A percentile compares a stretch with the other conserved stretches of the same genome.
These are phyloP conservation scores for Dothistroma pini DNA, from an alignment of 2,329 filamentous ascomycete species.

Conservation along the genomic window DNA sequence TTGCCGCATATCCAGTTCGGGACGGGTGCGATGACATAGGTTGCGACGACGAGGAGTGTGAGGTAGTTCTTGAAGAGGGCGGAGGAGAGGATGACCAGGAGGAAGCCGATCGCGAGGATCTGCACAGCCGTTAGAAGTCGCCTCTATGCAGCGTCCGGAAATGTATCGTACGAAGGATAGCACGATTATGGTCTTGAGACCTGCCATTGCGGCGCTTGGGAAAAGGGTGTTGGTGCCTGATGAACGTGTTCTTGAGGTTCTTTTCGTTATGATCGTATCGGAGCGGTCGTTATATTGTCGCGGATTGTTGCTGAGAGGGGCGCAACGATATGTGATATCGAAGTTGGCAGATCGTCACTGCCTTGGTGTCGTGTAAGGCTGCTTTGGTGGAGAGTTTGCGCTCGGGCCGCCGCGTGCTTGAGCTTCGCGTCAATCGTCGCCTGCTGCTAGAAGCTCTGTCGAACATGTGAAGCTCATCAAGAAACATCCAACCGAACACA, in stretches of 20 bases:
- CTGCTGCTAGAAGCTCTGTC: not conserved
- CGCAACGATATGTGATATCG: not conserved
- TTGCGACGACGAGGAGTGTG: constrained; percentile 90
- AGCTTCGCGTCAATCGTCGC: constrained; percentile 8
- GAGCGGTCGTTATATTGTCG: not conserved
- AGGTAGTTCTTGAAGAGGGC: constrained; percentile 94
- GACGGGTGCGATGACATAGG: constrained; percentile 87
- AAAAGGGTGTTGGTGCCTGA: constrained; percentile 7
- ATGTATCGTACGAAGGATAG: constrained; percentile 78
- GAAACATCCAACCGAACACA: not conserved
- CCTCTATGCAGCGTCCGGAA: constrained; percentile 1
- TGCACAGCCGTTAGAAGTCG: constrained; percentile 33
- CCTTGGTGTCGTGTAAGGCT: not conserved
- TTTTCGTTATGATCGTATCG: not conserved
- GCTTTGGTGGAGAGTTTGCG: not conserved
- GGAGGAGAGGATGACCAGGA: constrained; percentile 96
- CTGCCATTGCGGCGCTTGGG: constrained; percentile 58
- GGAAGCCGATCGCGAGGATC: constrained; percentile 95
- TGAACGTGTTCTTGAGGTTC: constrained; percentile 1
- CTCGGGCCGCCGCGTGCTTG: not conserved
- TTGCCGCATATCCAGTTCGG: constrained; percentile 95
- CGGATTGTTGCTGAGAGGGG: not conserved
- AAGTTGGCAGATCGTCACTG: constrained; percentile 4
- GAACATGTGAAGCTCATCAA: not conserved
- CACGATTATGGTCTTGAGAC: constrained; percentile 97